A percentile compares a stretch with the other conserved stretches of the same genome.
phyloP scores from a whole-genome alignment of 768 basidiomycete genomes.

The Russula sp. region DNA sequence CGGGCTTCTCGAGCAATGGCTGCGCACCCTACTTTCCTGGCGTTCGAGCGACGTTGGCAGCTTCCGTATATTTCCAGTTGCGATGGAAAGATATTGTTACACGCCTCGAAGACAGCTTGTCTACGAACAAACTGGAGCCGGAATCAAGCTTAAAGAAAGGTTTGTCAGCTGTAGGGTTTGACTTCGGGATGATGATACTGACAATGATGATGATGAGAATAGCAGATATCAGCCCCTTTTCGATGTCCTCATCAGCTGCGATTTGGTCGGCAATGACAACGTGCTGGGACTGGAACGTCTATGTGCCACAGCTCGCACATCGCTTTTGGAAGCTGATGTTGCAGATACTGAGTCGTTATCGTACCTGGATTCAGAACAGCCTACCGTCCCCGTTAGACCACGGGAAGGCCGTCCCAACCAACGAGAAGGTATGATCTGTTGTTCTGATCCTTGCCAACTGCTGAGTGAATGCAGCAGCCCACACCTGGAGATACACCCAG shows the following conservation, averaged over 20 bases:
- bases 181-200: background rate
- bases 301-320: conserved; percentile 74
- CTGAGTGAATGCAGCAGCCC: background rate
- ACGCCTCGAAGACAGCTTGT: conserved; percentile 67
- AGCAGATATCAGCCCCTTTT: conserved; percentile 41
- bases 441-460: conserved; percentile 15
- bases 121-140: conserved; percentile 43
- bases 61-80: conserved; percentile 93
- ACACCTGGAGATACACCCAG: conserved; percentile 14
- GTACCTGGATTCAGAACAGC: conserved; percentile 46
- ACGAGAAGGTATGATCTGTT: conserved; percentile 38
- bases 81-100: conserved; percentile 93
- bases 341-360: conserved; percentile 54
- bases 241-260: conserved; percentile 61
- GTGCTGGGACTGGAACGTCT: conserved; percentile 88
- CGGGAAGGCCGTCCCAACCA: conserved; percentile 37
- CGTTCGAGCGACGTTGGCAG: conserved; percentile 90
- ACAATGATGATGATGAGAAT: conserved; percentile 5
- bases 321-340: conserved; percentile 91
- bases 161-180: conserved; percentile 27
- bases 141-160: conserved; percentile 40
- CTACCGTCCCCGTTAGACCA: conserved; percentile 43
- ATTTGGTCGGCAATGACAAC: conserved; percentile 69
- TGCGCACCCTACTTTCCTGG: conserved; percentile 59
- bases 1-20: conserved; percentile 71